Base-by-base conservation (phyloP, 768 basidiomycete species). In the Lactarius akahatsu region DNA sequence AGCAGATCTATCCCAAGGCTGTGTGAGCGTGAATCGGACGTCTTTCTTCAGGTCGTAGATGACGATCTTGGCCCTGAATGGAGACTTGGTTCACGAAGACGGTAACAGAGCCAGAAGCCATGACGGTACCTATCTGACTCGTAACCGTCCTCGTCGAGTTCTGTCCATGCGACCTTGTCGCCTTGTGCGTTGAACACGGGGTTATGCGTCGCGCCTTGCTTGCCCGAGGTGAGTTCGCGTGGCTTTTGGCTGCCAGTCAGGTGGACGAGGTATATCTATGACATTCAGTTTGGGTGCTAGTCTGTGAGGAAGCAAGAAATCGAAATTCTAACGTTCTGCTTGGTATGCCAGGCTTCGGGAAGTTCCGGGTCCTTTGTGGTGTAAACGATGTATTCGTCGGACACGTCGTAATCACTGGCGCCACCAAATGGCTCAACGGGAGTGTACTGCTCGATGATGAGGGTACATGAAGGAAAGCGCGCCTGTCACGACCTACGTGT, bases 361-460 rank as follows among this genome's bases (percentile, higher is more conserved):
- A 96, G 82, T 62, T 81, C 72, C 1, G 92, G 90, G 71, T 96
- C 92, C 73, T 96, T 95, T 61, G 94, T 81, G 6, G 93, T 93
- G 73, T 96, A 91, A 41, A 93, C 82, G 62, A 98, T 83, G 64
- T 88, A 81, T 13, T 80, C 80, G 2, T 78, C 74, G 5, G 89
- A 91, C 34, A 92, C 81, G 73, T 91, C 88, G 73, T 91, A 92
- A 78, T 95, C 89, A 67, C 89, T 87, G 1, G 85, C 83, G 54
- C 86, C 90, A n/a, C 93, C 94, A 70, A 95, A 94, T 8, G 94
- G 91, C 72, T 92, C 90, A 54, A 94, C 89, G 20, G 92, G 93
- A 23, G 81, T 76, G 73, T 84, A 81, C 91, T 92, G 34, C 15
- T 34, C 15, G 16, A 45, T 11, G 8, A 23, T 62, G 20, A 67